Percentiles rank a stretch among this genome's conserved stretches.
These are phyloP conservation scores for Pseudocercospora eumusae DNA, from an alignment of 2,329 filamentous ascomycete species.

Conservation along the genomic window DNA sequence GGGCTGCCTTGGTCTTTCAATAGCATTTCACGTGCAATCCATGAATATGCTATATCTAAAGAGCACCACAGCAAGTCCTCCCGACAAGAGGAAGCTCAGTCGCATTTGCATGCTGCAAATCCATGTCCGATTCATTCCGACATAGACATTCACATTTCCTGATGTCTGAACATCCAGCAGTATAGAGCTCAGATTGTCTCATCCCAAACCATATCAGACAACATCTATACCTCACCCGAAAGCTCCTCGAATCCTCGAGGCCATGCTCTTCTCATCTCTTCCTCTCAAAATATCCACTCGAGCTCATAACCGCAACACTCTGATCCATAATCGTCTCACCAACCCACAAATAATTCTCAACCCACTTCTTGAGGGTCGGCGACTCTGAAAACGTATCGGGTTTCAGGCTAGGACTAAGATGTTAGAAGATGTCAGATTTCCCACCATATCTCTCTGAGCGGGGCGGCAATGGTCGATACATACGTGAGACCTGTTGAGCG, in stretches of 20 bases:
- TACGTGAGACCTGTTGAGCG: slow-evolving; percentile 97
- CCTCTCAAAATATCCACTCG: slow-evolving; percentile 87
- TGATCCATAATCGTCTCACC: slow-evolving; percentile 99
- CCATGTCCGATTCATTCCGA: not conserved
- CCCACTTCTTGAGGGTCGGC: slow-evolving; percentile 81
- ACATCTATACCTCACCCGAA: not conserved
- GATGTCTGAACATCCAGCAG: not conserved
- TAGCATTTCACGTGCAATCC: not conserved
- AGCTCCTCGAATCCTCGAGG: not conserved
- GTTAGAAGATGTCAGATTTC: slow-evolving; percentile 46
- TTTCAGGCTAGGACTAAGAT: slow-evolving; percentile 73
- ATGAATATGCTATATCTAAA: not conserved
- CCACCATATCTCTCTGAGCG: not conserved
- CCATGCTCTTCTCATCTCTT: slow-evolving; percentile 59
- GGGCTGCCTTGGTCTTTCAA: not conserved
- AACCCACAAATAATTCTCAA: slow-evolving; percentile 89
- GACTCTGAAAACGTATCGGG: slow-evolving; percentile 81
- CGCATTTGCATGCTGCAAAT: not conserved
- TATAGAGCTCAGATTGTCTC: not conserved
- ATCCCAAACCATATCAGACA: not conserved
- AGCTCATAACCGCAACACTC: slow-evolving; percentile 86
- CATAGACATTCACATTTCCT: not conserved
- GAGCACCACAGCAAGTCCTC: not conserved
- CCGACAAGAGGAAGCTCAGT: not conserved
- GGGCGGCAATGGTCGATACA: slow-evolving; percentile 48